phyloP scores from a whole-genome alignment of 2,329 filamentous ascomycete genomes.

The Penicillium sp. region DNA sequence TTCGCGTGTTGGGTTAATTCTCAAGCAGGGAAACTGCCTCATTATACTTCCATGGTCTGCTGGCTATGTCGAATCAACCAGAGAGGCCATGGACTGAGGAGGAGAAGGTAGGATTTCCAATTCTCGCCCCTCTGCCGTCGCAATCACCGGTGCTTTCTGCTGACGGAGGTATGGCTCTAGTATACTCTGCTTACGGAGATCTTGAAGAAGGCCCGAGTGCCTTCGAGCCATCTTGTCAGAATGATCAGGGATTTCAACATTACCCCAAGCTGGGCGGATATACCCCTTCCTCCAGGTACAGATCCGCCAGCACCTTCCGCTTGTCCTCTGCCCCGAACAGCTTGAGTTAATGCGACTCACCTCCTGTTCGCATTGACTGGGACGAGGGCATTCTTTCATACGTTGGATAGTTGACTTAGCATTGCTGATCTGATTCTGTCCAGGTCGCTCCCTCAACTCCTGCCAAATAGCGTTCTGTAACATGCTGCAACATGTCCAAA shows the following conservation, averaged over 20 bases:
- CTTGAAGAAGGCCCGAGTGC: constrained; percentile 33
- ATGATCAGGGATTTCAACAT: constrained; percentile 34
- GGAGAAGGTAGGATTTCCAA: constrained; percentile 37
- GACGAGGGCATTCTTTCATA: too few relatives aligned
- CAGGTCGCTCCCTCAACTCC: constrained; percentile 35
- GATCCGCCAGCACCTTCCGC: too few relatives aligned
- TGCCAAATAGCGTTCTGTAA: constrained; percentile 29
- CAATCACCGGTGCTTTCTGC: too few relatives aligned
- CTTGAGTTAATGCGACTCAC: too few relatives aligned
- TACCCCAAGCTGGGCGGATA: constrained; percentile 33
- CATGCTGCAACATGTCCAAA: constrained; percentile 24
- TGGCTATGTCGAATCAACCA: constrained; percentile 38
- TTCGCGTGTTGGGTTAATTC: too few relatives aligned
- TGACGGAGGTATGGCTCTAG: constrained; percentile 26
- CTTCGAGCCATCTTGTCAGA: constrained; percentile 31
- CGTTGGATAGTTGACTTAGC: too few relatives aligned
- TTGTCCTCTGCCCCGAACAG: too few relatives aligned
- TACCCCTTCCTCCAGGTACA: constrained; percentile 39
- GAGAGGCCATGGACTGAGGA: constrained; percentile 40
- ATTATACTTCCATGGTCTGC: constrained; percentile 30
- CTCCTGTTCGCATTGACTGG: too few relatives aligned
- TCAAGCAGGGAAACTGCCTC: constrained; percentile 10
- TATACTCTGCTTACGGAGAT: constrained; percentile 37
- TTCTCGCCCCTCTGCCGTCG: too few relatives aligned
- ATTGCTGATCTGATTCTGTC: too few relatives aligned